Base-by-base conservation (phyloP, 352 stramenopile genomes). In the Phytophthora lateralis region DNA sequence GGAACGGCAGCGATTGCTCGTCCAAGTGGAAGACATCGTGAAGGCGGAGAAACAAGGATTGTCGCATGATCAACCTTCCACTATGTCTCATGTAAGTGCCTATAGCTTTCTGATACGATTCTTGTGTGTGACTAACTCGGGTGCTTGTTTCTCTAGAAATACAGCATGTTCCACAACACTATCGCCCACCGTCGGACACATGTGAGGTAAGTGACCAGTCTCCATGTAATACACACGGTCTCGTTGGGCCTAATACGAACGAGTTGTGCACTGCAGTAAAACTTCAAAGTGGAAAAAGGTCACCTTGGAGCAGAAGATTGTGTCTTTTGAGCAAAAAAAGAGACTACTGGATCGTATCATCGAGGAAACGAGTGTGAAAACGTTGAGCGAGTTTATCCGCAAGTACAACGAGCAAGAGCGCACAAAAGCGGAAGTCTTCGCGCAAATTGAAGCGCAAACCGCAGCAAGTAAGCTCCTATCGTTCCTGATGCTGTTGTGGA, bases 301-400 rank as follows among this genome's bases (percentile, higher is more conserved):
- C 38, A 86, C 47, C 42, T 51, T 90, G 48, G 80, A 90, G 58
- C 78, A 88, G 49, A 87, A 87, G 24, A 68, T 81, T 3, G 66
- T 89, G 30, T 87, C 81, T 17, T 89, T 90, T 24, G 76, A 90
- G 66, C 76, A 90, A 46, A 90, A 90, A 44, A 87, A 86, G 55
- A 37, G 60, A n/a, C 49, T 85, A 4, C 67, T 90, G n/a, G 78
- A 90, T 46, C 66, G 69, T 17, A 73, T 90, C 48, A 64, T 86
- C 14, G 46, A 80, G 41, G 75, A 87, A 32, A 85, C 75, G 32
- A 69, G 60, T 26, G 69, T 83, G 10, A 54, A 69, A 30, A 83
- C 78, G n/a, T 41, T 90, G n/a, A 68, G 75, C 26, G 78, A 88
- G 20, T 89, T 90, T 58, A 86, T 90, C 48, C 43, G 68, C 17